These are phyloP conservation scores for Exophiala mesophila DNA, from an alignment of 2,329 filamentous ascomycete species.

Conservation along the genomic window DNA sequence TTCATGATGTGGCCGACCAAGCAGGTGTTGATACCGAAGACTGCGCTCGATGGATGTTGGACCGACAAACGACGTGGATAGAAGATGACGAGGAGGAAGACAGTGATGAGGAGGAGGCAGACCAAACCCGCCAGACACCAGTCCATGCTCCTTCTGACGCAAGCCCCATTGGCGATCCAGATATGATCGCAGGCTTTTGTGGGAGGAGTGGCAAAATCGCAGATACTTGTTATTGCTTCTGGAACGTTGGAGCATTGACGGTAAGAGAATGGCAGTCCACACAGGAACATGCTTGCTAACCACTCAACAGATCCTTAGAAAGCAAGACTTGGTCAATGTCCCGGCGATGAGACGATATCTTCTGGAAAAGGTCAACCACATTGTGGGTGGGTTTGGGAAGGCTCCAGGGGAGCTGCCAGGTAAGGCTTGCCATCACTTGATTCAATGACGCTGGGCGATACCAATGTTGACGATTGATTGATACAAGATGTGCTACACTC, in stretches of 20 bases:
- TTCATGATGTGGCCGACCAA: constrained; percentile 36
- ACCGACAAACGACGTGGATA: constrained; percentile 60
- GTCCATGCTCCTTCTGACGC: neutral
- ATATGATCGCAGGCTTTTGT: constrained; percentile 65
- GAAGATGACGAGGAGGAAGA: constrained; percentile 38
- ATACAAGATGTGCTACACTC: constrained; percentile 71
- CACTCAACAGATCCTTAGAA: constrained; percentile 51
- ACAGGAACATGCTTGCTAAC: constrained; percentile 14
- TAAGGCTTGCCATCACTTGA: too few relatives aligned
- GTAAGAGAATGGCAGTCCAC: constrained; percentile 30
- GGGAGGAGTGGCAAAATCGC: constrained; percentile 85
- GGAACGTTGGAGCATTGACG: constrained; percentile 66
- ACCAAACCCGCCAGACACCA: neutral
- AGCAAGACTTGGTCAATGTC: constrained; percentile 54
- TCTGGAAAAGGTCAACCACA: constrained; percentile 78
- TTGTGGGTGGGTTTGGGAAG: constrained; percentile 79
- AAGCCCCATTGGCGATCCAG: neutral
- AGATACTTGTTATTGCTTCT: constrained; percentile 95
- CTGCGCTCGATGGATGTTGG: constrained; percentile 54
- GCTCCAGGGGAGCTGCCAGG: constrained; percentile 54
- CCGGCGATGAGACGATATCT: constrained; percentile 68
- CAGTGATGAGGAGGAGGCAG: constrained; percentile 1
- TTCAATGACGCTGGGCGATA: too few relatives aligned
- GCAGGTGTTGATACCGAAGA: constrained; percentile 34
- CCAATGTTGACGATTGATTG: constrained; percentile 23